phyloP scores from a whole-genome alignment of 305 asterid species.

The Salvia sclarea region DNA sequence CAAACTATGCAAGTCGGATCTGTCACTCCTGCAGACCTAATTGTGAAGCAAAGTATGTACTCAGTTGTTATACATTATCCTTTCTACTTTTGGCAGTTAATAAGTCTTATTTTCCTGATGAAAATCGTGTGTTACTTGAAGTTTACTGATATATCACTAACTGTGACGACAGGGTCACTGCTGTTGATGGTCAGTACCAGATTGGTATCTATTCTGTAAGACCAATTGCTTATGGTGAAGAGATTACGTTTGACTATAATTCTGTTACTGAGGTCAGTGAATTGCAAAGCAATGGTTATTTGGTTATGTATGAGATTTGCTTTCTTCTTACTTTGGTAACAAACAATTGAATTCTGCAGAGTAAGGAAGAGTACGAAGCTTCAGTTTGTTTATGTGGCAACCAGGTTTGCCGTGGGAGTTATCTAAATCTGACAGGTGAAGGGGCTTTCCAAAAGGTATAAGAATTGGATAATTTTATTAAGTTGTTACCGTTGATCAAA shows the following conservation, averaged over 20 bases:
- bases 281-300: conserved; percentile 23
- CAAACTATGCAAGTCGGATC: conserved; percentile 97
- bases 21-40: conserved; percentile 99
- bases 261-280: conserved; percentile 94
- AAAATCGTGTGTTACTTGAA: not conserved
- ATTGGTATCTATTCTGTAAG: conserved; percentile 94
- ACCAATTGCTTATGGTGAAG: conserved; percentile 94
- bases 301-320: conserved; percentile 17
- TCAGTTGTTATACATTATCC: conserved; percentile 3
- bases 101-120: not conserved
- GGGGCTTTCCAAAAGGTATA: conserved; percentile 94
- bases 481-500: conserved; percentile 16
- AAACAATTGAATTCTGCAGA: conserved; percentile 58
- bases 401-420: conserved; percentile 99
- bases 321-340: conserved; percentile 1
- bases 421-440: conserved; percentile 91
- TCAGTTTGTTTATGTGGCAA: conserved; percentile 98
- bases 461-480: conserved; percentile 18
- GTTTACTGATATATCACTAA: conserved; percentile 28
- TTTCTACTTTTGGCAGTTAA: not conserved
- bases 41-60: conserved; percentile 96
- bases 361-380: conserved; percentile 99
- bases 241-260: conserved; percentile 94
- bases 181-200: conserved; percentile 98
- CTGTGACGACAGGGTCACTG: conserved; percentile 79